Evolutionary conservation across 148 eudicot species (phyloP), one percentile per base, ranked within the genome.

Genomic region (Selenicereus undatus): DNA sequence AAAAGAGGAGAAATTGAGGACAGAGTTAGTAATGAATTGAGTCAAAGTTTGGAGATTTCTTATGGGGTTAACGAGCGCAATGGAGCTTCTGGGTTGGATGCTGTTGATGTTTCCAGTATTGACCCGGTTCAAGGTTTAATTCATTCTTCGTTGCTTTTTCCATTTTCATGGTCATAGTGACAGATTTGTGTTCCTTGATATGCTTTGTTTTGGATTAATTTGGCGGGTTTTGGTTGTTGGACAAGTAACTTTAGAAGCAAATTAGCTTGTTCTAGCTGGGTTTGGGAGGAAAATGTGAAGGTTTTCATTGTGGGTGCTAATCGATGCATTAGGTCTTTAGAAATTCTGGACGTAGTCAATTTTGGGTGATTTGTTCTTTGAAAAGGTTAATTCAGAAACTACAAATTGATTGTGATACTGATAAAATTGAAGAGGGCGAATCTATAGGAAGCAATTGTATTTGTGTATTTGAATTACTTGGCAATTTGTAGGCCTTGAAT

Each of bases 121-220:
- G 93, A 96, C 80, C 97, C 99, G 20, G 88, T 93, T 79, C 86
- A 90, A 93, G 99, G 98, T 96, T 85, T 54, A 90, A 42, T 71
- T 35, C 22, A 62, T 39, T 32, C 11, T 39, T 52, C 71, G 12
- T 42, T 76, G 5, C 10, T 75, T 27, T 48, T 74, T 16, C 50
- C 51, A 11, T 48, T 54, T 11, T 71, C 11, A 21, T 78, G 42
- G 52, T 71, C 29, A 52, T 71, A 7, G 43, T 26, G 35, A 20
- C 5, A 50, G 62, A 18, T 45, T 74, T n/a, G 1, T 74, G 27
- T 45, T 48, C 36, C 35, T 48, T 48, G 60, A 5, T 27, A 66
- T 27, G 71, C 71, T 66, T 66, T 66, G 18, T 66, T 64, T 66
- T 66, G 71, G 35, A 24, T 2, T 7, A 39, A 22, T 42, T 72